Base-by-base conservation (phyloP, 441 rosid species). In the Manihot esculenta region DNA sequence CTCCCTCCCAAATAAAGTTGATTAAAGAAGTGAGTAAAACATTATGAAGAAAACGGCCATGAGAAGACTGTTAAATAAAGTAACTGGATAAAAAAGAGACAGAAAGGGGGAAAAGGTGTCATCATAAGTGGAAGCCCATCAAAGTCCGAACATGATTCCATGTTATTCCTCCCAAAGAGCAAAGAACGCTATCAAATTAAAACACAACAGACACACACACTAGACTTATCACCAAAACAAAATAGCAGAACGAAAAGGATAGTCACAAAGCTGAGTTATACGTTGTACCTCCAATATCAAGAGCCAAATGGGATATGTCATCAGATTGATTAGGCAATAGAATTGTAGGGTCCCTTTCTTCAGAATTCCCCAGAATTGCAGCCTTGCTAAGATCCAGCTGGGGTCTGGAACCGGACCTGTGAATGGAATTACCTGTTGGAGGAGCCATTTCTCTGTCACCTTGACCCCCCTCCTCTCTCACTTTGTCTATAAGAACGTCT, bases 301-400 rank as follows among this genome's bases (percentile, higher is more conserved):
- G 89, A 70, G 99, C 96, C 78, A 93, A 83, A 74, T 96, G 97
- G 68, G 97, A 96, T 61, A 96, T 89, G 74, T 96, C 98, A 86
- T 96, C 99, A 74, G 97, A 93, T 62, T 91, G 98, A 84, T 96
- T 93, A 76, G 99, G 98, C 82, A 96, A 79, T 49, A 96, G 80
- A 79, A 96, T 93, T 2, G 98, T 93, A 30, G 98, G 97, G 80
- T 93, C 87, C 74, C 84, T 89, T 83, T 90, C 98, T 74, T 93
- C 97, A 58, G 85, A 87, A 78, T 83, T 93, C 62, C 98, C 99
- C 20, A 91, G 93, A 80, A 96, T 96, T 70, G 90, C 96, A 78
- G 99, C 99, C 81, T 93, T 93, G 81, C 99, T 93, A 18, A 96
- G 87, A 84, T 96, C 99, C 74, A 96, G 82, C 77, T 88, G 98